phyloP scores from a whole-genome alignment of 768 basidiomycete genomes.

The Pleurotus tuber-regium region DNA sequence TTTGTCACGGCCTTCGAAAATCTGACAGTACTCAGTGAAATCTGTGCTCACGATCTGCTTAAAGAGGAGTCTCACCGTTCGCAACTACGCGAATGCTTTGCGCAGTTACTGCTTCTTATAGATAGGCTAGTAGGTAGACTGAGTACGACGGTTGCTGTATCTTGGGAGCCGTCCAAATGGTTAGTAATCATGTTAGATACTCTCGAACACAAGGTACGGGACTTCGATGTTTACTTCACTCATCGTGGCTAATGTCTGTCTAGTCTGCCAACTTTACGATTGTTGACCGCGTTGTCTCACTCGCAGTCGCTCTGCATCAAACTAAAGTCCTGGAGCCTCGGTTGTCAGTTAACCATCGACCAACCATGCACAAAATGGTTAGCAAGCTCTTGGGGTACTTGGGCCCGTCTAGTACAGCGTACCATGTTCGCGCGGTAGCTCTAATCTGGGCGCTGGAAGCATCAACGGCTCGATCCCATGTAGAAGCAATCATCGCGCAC shows the following conservation, averaged over 20 bases:
- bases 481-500: conserved; percentile 79
- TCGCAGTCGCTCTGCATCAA: conserved; percentile 54
- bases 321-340: conserved; percentile 48
- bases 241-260: conserved; percentile 8
- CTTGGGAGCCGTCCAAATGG: conserved; percentile 71
- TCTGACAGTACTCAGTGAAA: conserved; percentile 43
- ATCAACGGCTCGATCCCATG: conserved; percentile 50
- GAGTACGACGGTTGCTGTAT: conserved; percentile 34
- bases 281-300: conserved; percentile 60
- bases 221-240: conserved; percentile 2
- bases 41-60: conserved; percentile 38
- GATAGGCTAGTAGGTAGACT: conserved; percentile 46
- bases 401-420: conserved; percentile 57
- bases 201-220: conserved; percentile 54
- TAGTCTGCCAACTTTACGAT: conserved; percentile 65
- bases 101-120: conserved; percentile 50
- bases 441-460: conserved; percentile 81
- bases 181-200: conserved; percentile 47
- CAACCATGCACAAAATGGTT: conserved; percentile 58
- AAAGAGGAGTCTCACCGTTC: conserved; percentile 26
- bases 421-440: conserved; percentile 79
- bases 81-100: conserved; percentile 45
- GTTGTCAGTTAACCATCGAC: conserved; percentile 52
- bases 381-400: conserved; percentile 73
- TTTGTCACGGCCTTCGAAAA: conserved; percentile 59